Conservation (phyloP, 1,284 basidiomycete genomes). For the Boletus smithii region DNA sequence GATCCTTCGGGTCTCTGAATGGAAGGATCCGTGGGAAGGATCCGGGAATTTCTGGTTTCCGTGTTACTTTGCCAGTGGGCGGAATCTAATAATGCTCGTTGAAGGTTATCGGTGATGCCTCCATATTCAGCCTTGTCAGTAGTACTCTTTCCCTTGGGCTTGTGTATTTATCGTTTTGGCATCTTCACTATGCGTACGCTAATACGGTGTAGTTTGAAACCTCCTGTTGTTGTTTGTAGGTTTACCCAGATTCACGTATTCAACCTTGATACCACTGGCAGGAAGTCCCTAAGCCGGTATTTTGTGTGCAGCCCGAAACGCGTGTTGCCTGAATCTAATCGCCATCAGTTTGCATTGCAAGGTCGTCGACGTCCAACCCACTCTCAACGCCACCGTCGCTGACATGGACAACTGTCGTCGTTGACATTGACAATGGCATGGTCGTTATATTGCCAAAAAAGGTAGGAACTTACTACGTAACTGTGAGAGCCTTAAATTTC, state of each 20-base stretch:
- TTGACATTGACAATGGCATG: neutral
- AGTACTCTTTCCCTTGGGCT: neutral
- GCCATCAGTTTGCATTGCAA: too few species aligned
- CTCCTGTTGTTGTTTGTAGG: too few species aligned
- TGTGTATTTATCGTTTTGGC: neutral
- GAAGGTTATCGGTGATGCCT: neutral
- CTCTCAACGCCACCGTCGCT: too few species aligned
- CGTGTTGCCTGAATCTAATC: too few species aligned
- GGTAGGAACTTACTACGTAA: conserved; percentile 13
- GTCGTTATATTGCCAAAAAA: conserved; percentile 14
- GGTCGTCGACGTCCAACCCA: too few species aligned
- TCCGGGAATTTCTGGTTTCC: neutral
- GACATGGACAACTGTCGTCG: neutral
- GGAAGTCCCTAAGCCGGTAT: too few species aligned
- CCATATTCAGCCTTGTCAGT: too few species aligned
- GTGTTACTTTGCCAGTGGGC: neutral
- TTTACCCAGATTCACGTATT: too few species aligned
- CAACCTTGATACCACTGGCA: too few species aligned
- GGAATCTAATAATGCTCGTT: neutral
- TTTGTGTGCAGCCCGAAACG: too few species aligned
- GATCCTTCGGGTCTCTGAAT: neutral
- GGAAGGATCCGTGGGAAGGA: neutral
- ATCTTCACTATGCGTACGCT: neutral
- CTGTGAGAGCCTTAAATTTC: neutral
- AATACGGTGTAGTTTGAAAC: too few species aligned